These are phyloP conservation scores for Nectriaceae sp. DNA, from an alignment of 2,329 filamentous ascomycete genomes.

Conservation along the genomic window DNA sequence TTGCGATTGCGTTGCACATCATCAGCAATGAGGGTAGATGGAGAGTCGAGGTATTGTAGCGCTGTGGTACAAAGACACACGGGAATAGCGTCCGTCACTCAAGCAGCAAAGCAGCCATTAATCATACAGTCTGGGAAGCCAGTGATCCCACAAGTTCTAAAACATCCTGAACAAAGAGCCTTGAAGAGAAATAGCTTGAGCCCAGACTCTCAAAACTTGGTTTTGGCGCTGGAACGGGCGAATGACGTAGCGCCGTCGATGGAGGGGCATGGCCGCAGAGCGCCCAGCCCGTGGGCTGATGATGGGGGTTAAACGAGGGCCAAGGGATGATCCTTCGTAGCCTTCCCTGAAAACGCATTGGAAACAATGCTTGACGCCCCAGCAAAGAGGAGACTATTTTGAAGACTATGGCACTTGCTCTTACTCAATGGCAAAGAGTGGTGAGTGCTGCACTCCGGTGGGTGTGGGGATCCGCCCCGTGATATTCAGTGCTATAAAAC, in stretches of 20 bases:
- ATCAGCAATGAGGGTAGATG: not conserved
- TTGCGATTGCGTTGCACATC: constrained; percentile 6
- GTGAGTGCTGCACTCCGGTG: not conserved
- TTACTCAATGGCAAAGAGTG: not conserved
- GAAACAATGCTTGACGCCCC: not conserved
- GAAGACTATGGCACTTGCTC: not conserved
- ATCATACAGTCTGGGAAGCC: not conserved
- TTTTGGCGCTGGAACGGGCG: not conserved
- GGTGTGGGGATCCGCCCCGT: not conserved
- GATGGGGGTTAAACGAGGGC: not conserved
- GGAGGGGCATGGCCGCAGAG: not conserved
- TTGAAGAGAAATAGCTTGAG: no score
- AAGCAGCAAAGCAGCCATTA: not conserved
- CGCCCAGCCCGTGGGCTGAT: not conserved
- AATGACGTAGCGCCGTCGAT: not conserved
- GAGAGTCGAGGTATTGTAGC: no score
- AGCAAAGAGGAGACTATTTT: not conserved
- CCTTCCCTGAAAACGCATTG: not conserved
- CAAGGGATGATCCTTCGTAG: not conserved
- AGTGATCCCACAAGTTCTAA: not conserved
- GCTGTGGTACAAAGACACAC: not conserved
- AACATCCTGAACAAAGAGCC: not conserved
- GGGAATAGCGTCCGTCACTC: not conserved
- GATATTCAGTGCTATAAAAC: not conserved
- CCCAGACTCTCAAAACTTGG: no score